Evolutionary conservation across 1,284 basidiomycete species (phyloP).

Genomic region (Boletus sp.): DNA sequence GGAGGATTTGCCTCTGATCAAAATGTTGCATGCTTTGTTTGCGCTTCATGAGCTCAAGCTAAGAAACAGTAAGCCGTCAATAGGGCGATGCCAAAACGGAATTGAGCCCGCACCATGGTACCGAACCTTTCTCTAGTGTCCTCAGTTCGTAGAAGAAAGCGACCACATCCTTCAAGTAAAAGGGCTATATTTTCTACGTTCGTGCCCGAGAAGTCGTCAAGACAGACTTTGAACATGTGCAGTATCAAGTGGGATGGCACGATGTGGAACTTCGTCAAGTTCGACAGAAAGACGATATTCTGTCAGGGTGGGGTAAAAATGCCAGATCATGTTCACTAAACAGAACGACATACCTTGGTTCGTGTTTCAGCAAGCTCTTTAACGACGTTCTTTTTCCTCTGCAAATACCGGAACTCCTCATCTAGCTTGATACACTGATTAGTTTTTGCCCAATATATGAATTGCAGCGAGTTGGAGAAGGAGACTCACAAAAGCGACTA

Average conservation of each 20-base stretch:
- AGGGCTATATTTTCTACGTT: constrained; percentile 94
- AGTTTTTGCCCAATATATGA: not conserved
- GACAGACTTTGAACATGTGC: constrained; percentile 93
- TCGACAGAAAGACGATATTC: constrained; percentile 89
- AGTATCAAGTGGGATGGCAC: constrained; percentile 90
- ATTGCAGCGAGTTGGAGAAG: not conserved
- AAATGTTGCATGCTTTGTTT: constrained; percentile 93
- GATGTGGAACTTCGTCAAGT: constrained; percentile 93
- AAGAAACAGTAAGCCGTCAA: constrained; percentile 11
- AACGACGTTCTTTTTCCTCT: constrained; percentile 87
- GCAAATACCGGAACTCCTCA: constrained; percentile 95
- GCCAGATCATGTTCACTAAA: not conserved
- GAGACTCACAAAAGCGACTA: constrained; percentile 70
- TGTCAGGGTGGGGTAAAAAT: constrained; percentile 32
- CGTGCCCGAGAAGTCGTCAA: constrained; percentile 90
- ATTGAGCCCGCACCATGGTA: constrained; percentile 57
- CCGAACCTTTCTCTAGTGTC: constrained; percentile 83
- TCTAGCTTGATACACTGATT: constrained; percentile 63
- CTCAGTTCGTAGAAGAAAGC: constrained; percentile 86
- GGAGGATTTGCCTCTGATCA: constrained; percentile 82
- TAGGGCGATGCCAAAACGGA: not conserved
- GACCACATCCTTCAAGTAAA: constrained; percentile 90
- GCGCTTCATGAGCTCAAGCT: constrained; percentile 92
- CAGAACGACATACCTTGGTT: constrained; percentile 60
- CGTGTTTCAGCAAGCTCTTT: constrained; percentile 84